Base-by-base conservation (phyloP, 2,329 filamentous ascomycete species). In the Aureobasidium lini region DNA sequence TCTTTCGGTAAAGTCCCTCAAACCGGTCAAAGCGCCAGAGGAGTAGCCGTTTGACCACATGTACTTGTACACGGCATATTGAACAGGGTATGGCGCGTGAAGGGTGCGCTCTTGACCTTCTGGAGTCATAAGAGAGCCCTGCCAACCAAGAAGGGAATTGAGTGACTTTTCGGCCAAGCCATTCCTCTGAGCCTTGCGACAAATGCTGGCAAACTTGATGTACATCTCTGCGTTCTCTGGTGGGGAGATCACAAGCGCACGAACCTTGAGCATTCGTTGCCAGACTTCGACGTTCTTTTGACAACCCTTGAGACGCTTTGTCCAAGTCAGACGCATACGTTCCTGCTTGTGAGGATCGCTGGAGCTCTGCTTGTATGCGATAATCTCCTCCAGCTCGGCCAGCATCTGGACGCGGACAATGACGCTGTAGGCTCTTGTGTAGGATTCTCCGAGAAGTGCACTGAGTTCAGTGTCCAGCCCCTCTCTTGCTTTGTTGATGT, bases 361-460 rank as follows among this genome's bases (percentile, higher is more conserved):
- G 39, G 81, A 77, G 62, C 89, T 89, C 70, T 97, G 92, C 76
- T 99, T 99, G 80, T 99, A 99, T 7, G 87, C 85, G 67, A 99
- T 97, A 66, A 99, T 92, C 71, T 99, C 94, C 71, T 99, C 94
- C 3, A 99, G 81, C 73, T 99, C 94, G 4, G 95, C 94, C 66
- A 99, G 84, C 95, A 99, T 99, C 74, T 99, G 94, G 0, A 99
- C 92, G 44, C 94, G 88, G 47, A 99, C 93, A 61, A 99, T 91
- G n/a, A 96, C 93, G 65, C 93, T 86, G 74, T 99, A 99, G 9
- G 94, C 95, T 62, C 94, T 85, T 67, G 96, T 96, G 73, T 99
- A 99, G 2, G 93, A 97, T 72, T 99, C 94, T 70, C 92, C 95
- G n/a, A 99, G 86, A 3, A 99, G 81, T 4, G 94, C 94, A 67